A percentile compares a stretch with the other conserved stretches of the same genome.
phyloP scores from a whole-genome alignment of 129 eudicot genomes.

The Apium graveolens region DNA sequence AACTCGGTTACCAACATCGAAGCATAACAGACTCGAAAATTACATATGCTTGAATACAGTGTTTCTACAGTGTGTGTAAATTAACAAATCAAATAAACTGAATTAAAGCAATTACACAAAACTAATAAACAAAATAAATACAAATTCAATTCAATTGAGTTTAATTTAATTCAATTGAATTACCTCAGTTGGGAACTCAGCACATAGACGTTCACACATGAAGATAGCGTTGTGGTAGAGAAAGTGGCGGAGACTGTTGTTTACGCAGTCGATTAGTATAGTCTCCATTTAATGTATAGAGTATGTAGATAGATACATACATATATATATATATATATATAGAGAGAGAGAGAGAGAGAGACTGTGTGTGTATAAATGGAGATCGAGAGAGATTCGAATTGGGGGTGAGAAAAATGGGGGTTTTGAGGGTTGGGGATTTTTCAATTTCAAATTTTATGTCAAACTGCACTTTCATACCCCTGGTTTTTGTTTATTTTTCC shows the following conservation, averaged over 20 bases:
- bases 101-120: background rate
- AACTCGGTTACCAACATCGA: background rate
- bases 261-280: conserved; percentile 59
- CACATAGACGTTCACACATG: conserved; percentile 89
- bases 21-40: too few species aligned
- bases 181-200: conserved; percentile 94
- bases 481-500: too few species aligned
- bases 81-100: background rate
- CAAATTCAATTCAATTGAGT: background rate
- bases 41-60: background rate
- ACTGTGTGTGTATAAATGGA: background rate
- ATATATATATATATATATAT: too few species aligned
- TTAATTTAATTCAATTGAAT: background rate
- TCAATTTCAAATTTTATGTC: background rate
- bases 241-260: conserved; percentile 58
- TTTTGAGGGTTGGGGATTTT: conserved; percentile 3
- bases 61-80: background rate
- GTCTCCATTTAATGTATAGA: conserved; percentile 48
- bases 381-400: background rate
- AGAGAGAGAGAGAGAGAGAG: too few species aligned
- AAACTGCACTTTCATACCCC: background rate
- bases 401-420: background rate
- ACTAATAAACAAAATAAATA: background rate
- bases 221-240: conserved; percentile 74
- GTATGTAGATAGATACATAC: background rate